These are phyloP conservation scores for Talaromyces marneffei DNA, from an alignment of 2,329 filamentous ascomycete species.

Conservation along the genomic window DNA sequence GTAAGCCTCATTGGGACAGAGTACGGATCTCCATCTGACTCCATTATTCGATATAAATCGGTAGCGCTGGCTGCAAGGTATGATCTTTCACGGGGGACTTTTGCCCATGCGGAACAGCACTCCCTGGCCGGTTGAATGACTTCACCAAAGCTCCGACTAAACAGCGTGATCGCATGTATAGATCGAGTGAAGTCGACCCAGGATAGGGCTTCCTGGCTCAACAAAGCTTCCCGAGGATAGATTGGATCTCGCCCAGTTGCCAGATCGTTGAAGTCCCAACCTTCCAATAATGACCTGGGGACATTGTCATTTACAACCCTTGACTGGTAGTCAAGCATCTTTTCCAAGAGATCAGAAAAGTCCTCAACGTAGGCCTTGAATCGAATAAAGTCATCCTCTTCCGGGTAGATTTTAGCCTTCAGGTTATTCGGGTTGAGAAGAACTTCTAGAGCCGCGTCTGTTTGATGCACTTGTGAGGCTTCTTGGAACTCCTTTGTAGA, in stretches of 20 bases:
- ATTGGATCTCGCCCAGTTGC: constrained; percentile 19
- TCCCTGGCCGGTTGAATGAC: constrained; percentile 19
- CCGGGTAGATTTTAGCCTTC: constrained; percentile 9
- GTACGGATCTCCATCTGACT: constrained; percentile 20
- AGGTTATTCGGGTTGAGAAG: constrained; percentile 15
- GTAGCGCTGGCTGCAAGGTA: constrained; percentile 25
- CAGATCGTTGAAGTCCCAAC: constrained; percentile 26
- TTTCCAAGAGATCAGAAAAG: constrained; percentile 24
- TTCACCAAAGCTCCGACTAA: constrained; percentile 26
- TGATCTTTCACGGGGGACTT: constrained; percentile 23
- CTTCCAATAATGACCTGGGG: constrained; percentile 21
- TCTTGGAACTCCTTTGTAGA: constrained; percentile 9
- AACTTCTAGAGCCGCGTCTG: constrained; percentile 14
- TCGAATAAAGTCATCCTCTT: background rate
- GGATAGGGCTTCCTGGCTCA: constrained; percentile 17
- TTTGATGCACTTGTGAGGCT: background rate
- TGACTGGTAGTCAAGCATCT: constrained; percentile 23
- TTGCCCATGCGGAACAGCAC: constrained; percentile 22
- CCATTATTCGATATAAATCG: constrained; percentile 27
- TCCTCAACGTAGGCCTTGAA: constrained; percentile 24
- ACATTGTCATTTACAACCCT: constrained; percentile 8
- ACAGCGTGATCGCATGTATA: constrained; percentile 22
- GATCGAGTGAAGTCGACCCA: constrained; percentile 30
- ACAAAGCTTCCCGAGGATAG: constrained; percentile 17
- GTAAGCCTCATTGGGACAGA: constrained; percentile 15